Base-by-base conservation (phyloP, 176 grass and related monocot genomes). In the Eragrostis nindensis region DNA sequence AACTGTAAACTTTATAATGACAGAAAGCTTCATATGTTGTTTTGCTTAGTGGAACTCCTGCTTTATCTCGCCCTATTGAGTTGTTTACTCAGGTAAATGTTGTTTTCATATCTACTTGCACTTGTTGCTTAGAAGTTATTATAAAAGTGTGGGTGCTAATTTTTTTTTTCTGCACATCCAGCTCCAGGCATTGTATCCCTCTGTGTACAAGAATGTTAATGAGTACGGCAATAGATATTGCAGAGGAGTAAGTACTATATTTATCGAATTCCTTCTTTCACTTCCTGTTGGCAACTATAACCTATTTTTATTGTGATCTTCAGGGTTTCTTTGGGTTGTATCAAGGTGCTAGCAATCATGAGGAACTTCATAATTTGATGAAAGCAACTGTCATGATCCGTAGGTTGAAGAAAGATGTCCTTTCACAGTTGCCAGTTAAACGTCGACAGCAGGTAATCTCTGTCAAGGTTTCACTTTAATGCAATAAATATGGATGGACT, bases 281-380 rank as follows among this genome's bases (percentile, higher is more conserved):
- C 19, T 83, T 80, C 62, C 24, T 76, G 46, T 45, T 49, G 66
- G 45, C 80, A 91, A 62, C 52, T 62, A 59, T 73, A 43, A 75
- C 9, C 29, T 50, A 83, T 61, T 68, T 75, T 18, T 78, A 73
- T 66, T 70, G 74, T 73, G 57, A 62, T 66, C 15, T 61, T 39
- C 82, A 94, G 92, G 88, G 90, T 7, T 29, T 75, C 15, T 98
- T 89, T 72, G 95, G 95, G 72, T 18, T 85, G 54, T 94, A 89
- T 78, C 95, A 98, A 98, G 95, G 95, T 82, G 95, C 95, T 73
- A 98, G 95, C 78, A 98, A 98, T 78, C 95, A 98, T 39, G 92
- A 94, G 41, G 95, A 94, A 78, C 91, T 98, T 19, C 95, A 98
- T 91, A 93, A 88, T 87, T 87, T 98, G 84, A 92, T 98, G 90